Evolutionary conservation across 345 rosid genomes (phyloP).

Genomic region (Alliaria petiolata): DNA sequence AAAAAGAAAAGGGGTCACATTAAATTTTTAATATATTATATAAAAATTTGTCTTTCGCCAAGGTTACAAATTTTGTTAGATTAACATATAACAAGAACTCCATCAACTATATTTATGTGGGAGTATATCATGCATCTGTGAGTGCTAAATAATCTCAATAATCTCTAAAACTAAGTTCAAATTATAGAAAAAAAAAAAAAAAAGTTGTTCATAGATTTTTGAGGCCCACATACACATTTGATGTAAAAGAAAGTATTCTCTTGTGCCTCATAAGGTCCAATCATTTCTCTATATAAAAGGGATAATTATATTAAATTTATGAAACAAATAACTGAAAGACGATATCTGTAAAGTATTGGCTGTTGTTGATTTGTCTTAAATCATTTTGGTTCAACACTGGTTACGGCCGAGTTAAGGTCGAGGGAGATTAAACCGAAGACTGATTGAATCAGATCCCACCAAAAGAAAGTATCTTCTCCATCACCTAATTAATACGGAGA

Average conservation of each 20-base stretch:
- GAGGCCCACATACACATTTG: constrained; percentile 1
- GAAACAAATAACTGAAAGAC: background rate
- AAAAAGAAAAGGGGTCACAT: too few relatives aligned
- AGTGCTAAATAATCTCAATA: background rate
- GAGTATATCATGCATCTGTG: background rate
- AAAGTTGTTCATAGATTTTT: background rate
- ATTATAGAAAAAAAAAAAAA: background rate
- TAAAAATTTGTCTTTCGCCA: background rate
- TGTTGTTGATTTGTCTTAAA: too few relatives aligned
- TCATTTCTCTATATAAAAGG: background rate
- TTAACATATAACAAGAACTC: background rate
- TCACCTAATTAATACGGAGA: too few relatives aligned
- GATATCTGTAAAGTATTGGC: background rate
- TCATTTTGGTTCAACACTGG: too few relatives aligned
- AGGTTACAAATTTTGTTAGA: background rate
- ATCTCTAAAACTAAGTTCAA: background rate
- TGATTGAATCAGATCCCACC: too few relatives aligned
- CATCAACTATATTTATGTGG: background rate
- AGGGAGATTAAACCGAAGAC: too few relatives aligned
- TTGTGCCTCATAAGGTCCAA: background rate
- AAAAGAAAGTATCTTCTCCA: too few relatives aligned
- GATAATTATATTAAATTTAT: background rate
- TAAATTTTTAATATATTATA: background rate
- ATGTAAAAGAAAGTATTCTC: background rate
- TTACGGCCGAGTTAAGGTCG: too few relatives aligned